Percentiles rank a stretch among this genome's conserved stretches.
Evolutionary conservation across 352 stramenopile species (phyloP).

Genomic region (Pythium guiyangense): DNA sequence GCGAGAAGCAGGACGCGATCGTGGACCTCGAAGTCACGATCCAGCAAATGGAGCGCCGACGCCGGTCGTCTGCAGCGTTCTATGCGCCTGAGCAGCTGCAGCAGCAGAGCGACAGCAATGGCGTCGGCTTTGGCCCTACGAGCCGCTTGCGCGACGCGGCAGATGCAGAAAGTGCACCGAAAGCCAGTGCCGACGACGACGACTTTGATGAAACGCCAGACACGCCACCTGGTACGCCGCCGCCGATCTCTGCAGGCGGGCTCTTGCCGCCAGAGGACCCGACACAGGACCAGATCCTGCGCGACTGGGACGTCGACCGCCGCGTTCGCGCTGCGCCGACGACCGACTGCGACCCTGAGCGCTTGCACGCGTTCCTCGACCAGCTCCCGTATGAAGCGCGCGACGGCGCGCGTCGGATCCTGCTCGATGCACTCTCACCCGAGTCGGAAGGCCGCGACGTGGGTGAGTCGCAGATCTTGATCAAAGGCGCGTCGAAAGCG

Average conservation of each 20-base stretch:
- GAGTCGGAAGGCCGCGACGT: slow-evolving; percentile 29
- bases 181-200: slow-evolving; percentile 7
- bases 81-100: slow-evolving; percentile 33
- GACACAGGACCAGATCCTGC: slow-evolving; percentile 48
- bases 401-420: slow-evolving; percentile 59
- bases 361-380: slow-evolving; percentile 42
- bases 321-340: slow-evolving; percentile 40
- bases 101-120: slow-evolving; percentile 1
- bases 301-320: slow-evolving; percentile 66
- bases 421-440: slow-evolving; percentile 41
- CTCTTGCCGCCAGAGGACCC: slow-evolving; percentile 49
- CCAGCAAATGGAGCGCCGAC: slow-evolving; percentile 51
- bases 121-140: slow-evolving; percentile 47
- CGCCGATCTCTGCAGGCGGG: slow-evolving; percentile 53
- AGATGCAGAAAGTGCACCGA: slow-evolving; percentile 9
- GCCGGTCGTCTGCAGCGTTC: slow-evolving; percentile 43
- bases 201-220: slow-evolving; percentile 50
- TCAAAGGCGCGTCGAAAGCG: slow-evolving; percentile 47
- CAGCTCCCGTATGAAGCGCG: slow-evolving; percentile 66
- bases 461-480: slow-evolving; percentile 68
- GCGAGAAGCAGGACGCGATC: slow-evolving; percentile 72
- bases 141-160: slow-evolving; percentile 25
- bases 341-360: slow-evolving; percentile 38
- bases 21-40: slow-evolving; percentile 57
- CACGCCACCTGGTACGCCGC: slow-evolving; percentile 69